phyloP scores from a whole-genome alignment of 2,329 filamentous ascomycete genomes.

The Aureobasidium sp. region DNA sequence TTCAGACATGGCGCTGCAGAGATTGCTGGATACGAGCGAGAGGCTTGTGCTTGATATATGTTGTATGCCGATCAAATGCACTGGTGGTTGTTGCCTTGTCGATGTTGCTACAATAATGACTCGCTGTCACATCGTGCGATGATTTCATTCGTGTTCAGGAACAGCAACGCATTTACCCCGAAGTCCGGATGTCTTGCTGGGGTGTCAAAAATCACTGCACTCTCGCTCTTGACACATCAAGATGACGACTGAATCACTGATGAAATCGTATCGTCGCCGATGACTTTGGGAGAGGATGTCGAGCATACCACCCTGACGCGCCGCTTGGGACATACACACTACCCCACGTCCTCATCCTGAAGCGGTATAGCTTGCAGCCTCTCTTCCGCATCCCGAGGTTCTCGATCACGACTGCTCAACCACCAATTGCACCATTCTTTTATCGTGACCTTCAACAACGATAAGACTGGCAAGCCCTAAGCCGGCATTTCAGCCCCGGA shows the following conservation, averaged over 20 bases:
- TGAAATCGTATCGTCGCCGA: too few species aligned
- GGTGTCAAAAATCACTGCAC: too few species aligned
- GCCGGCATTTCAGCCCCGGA: neutral
- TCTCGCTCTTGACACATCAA: too few species aligned
- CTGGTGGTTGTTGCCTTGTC: neutral
- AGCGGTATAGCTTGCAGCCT: constrained; percentile 1
- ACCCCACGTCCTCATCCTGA: neutral
- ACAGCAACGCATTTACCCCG: too few species aligned
- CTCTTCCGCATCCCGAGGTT: neutral
- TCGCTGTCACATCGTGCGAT: neutral
- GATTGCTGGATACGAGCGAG: neutral
- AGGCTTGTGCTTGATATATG: neutral
- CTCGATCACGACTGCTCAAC: constrained; percentile 14
- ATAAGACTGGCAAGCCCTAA: neutral
- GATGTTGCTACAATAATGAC: neutral
- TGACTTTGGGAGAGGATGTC: neutral
- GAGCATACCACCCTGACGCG: too few species aligned
- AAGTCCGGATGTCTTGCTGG: too few species aligned
- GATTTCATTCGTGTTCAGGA: too few species aligned
- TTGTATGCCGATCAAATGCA: neutral
- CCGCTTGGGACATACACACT: neutral
- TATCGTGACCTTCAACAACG: neutral
- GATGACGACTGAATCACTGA: too few species aligned
- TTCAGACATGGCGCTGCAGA: neutral
- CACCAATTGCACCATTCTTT: constrained; percentile 6